Evolutionary conservation across 1,139 yeast genomes (phyloP).

Genomic region (Candida sanyaensis): DNA sequence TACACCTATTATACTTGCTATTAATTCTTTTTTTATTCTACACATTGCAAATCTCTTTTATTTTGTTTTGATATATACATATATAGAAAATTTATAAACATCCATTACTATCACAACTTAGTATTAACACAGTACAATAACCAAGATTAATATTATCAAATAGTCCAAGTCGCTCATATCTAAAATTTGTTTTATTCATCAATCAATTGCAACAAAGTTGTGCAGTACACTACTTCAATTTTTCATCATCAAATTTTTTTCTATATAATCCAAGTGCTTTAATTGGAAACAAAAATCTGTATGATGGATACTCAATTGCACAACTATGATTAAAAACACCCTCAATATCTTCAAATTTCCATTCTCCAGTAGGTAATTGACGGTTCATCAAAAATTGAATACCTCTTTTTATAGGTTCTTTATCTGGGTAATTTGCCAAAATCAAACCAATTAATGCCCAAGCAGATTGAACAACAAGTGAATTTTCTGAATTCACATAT

Average conservation of each 20-base stretch:
- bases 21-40: too few species aligned
- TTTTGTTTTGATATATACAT: not conserved
- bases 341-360: constrained; percentile 83
- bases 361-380: constrained; percentile 79
- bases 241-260: constrained; percentile 30
- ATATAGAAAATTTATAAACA: not conserved
- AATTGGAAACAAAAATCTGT: constrained; percentile 85
- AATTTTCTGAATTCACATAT: constrained; percentile 60
- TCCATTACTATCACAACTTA: not conserved
- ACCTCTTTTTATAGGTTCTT: constrained; percentile 62
- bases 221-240: not conserved
- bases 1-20: too few species aligned
- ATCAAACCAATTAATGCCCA: constrained; percentile 89
- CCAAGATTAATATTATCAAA: not conserved
- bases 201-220: not conserved
- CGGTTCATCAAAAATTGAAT: constrained; percentile 62
- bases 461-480: constrained; percentile 86
- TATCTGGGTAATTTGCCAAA: constrained; percentile 78
- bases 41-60: not conserved
- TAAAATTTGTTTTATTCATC: too few species aligned
- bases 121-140: not conserved
- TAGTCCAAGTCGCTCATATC: too few species aligned
- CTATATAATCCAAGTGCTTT: constrained; percentile 86
- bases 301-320: constrained; percentile 96
- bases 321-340: constrained; percentile 93